phyloP scores from a whole-genome alignment of 768 basidiomycete species.

The Russula compacta region DNA sequence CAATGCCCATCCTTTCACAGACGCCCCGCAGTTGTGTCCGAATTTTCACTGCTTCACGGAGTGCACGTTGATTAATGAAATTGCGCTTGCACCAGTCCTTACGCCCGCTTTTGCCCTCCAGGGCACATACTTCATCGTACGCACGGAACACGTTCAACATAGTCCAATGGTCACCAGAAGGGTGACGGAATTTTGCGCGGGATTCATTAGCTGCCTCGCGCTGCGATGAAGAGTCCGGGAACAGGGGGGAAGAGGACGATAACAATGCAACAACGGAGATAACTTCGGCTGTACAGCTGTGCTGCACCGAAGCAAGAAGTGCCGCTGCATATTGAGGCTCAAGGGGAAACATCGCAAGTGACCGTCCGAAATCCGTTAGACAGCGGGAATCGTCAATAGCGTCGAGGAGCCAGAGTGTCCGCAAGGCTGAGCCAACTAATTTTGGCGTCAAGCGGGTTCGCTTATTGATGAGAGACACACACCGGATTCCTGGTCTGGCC shows the following conservation, averaged over 20 bases:
- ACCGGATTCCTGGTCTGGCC: conserved; percentile 70
- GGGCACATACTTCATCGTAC: conserved; percentile 58
- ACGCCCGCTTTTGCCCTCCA: conserved; percentile 39
- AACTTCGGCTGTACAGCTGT: conserved; percentile 68
- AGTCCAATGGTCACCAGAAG: conserved; percentile 86
- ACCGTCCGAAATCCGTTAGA: conserved; percentile 65
- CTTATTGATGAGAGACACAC: conserved; percentile 25
- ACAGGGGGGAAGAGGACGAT: conserved; percentile 72
- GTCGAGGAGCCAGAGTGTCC: conserved; percentile 68
- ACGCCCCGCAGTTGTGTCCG: conserved; percentile 65
- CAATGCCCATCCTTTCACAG: conserved; percentile 51
- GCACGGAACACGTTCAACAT: conserved; percentile 77
- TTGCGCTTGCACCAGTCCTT: conserved; percentile 80
- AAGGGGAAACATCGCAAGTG: conserved; percentile 90
- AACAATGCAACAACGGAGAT: conserved; percentile 80
- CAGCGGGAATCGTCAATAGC: conserved; percentile 59
- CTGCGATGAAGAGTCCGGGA: conserved; percentile 65
- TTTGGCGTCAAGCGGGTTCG: neutral
- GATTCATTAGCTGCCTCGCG: conserved; percentile 65
- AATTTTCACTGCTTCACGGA: conserved; percentile 72
- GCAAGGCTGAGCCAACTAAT: conserved; percentile 52
- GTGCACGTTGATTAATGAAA: conserved; percentile 72
- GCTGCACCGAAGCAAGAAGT: conserved; percentile 65
- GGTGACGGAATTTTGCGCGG: conserved; percentile 70
- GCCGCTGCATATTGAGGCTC: conserved; percentile 77